Conservation (phyloP, 2,329 filamentous ascomycete species). For the Xylaria sp. region DNA sequence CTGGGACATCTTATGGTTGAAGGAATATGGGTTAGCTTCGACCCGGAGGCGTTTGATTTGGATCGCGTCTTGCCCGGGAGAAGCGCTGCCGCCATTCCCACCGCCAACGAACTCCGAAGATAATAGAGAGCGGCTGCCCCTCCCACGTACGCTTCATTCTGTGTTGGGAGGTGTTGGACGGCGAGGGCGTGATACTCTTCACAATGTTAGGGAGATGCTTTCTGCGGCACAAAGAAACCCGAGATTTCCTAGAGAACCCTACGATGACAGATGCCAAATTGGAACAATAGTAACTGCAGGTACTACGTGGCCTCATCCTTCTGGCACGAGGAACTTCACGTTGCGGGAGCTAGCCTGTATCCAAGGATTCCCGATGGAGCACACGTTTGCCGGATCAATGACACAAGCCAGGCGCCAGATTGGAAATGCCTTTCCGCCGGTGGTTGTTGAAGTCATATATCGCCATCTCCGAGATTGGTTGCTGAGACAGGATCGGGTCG, state of each 20-base stretch:
- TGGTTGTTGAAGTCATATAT: conserved; percentile 61
- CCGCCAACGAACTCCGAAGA: conserved; percentile 64
- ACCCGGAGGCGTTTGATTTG: conserved; percentile 63
- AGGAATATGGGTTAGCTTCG: conserved; percentile 62
- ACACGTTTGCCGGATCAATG: conserved; percentile 61
- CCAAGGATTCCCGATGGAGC: conserved; percentile 72
- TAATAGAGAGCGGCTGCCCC: conserved; percentile 43
- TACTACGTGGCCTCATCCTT: conserved; percentile 70
- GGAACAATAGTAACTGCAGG: conserved; percentile 72
- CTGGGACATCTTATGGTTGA: conserved; percentile 69
- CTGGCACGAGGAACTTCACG: conserved; percentile 70
- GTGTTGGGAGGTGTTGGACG: conserved; percentile 51
- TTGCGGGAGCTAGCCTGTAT: conserved; percentile 73
- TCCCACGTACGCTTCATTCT: conserved; percentile 56
- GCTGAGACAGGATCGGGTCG: conserved; percentile 29
- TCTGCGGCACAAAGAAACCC: conserved; percentile 35
- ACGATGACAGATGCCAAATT: conserved; percentile 58
- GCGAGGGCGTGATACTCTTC: conserved; percentile 45
- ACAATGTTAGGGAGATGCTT: conserved; percentile 49
- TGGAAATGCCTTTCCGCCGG: conserved; percentile 79
- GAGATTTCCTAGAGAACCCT: conserved; percentile 50
- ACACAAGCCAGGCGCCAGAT: conserved; percentile 69
- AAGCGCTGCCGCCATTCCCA: conserved; percentile 73
- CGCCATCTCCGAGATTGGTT: conserved; percentile 57
- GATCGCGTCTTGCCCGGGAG: conserved; percentile 72